A percentile compares a stretch with the other conserved stretches of the same genome.
These are phyloP conservation scores for Paecilomyces variotii DNA, from an alignment of 2,329 filamentous ascomycete genomes.

Conservation along the genomic window DNA sequence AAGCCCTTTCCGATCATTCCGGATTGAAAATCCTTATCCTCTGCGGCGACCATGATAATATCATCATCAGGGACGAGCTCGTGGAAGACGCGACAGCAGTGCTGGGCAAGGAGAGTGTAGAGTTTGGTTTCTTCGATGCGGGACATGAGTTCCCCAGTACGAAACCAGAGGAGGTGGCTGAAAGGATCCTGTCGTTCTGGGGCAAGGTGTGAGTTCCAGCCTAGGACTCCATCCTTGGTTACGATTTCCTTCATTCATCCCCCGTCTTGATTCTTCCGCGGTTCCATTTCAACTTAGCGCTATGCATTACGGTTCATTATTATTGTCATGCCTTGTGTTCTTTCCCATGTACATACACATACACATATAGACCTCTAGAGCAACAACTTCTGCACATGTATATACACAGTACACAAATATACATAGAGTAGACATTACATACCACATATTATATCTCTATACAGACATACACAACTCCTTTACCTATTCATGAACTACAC, in stretches of 20 bases:
- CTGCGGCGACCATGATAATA: conserved; percentile 57
- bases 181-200: conserved; percentile 40
- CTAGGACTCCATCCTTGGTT: background rate
- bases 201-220: conserved; percentile 13
- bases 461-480: too few species aligned
- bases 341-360: background rate
- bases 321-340: background rate
- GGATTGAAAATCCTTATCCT: conserved; percentile 54
- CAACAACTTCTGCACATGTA: background rate
- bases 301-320: background rate
- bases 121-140: conserved; percentile 50
- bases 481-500: too few species aligned
- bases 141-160: conserved; percentile 65
- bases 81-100: conserved; percentile 51
- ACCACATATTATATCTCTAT: too few species aligned
- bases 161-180: conserved; percentile 50
- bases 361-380: background rate
- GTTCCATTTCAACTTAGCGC: background rate
- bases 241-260: background rate
- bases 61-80: conserved; percentile 59
- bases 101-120: conserved; percentile 49
- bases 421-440: background rate
- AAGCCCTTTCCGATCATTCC: conserved; percentile 37
- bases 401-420: background rate
- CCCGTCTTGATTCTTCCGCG: background rate